Evolutionary conservation across 2,329 filamentous ascomycete genomes (phyloP), one percentile per base, ranked within the genome.

Genomic region (Alternaria viburni): DNA sequence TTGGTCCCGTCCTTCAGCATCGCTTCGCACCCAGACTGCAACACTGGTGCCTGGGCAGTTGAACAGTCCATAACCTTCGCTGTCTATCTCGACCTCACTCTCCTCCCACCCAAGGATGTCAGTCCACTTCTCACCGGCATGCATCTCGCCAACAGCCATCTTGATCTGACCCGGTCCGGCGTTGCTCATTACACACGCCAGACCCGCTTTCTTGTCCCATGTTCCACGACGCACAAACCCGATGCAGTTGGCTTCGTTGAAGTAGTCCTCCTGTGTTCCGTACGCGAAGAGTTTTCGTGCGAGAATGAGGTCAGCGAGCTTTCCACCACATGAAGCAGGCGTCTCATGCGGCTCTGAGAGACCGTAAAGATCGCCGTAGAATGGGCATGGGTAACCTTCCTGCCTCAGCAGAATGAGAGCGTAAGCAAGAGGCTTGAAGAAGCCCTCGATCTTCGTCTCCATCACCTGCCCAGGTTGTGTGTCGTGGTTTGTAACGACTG

Each of bases 361-460:
- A 21, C 90, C 89, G 76, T 90, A 91, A 1, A 92, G 76, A 72
- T 92, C 90, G 23, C 90, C 89, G 74, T 89, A 92, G 75, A 93
- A 93, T 36, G 91, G 81, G 69, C 88, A 91, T 0, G 90, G 90
- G 26, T 88, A 85, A 15, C 89, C 89, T 32, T 86, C 81, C 54
- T 83, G 79, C 12, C 89, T 86, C 25, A 93, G 86, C 2, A 93
- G 85, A 59, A 93, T 92, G 47, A 93, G 83, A 0, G 89, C 82
- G 76, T 93, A 92, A 12, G 90, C 91, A 15, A 93, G 83, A 0
- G 89, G 86, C 77, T 92, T 92, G 82, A 93, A 91, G 80, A 87
- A 89, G 25, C 84, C 82, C 59, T 88, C 85, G 44, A 93, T 86
- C 2, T 86, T 86, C 0, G 88, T 87, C 69, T 86, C 88, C 46